phyloP scores from a whole-genome alignment of 2,329 filamentous ascomycete genomes.

The Xylaria sp. region DNA sequence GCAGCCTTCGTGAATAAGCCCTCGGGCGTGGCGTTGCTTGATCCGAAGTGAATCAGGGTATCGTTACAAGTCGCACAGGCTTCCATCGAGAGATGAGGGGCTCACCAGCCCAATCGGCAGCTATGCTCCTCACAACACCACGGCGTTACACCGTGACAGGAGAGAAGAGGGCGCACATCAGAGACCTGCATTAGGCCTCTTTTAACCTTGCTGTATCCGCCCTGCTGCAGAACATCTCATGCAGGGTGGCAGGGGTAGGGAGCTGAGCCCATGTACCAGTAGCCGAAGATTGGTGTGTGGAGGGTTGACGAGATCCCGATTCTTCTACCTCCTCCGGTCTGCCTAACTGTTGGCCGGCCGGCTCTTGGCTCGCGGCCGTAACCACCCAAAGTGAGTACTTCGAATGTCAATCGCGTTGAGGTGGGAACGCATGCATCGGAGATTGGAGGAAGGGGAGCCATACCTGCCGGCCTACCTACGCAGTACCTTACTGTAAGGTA shows the following conservation, averaged over 20 bases:
- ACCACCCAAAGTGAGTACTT: constrained; percentile 32
- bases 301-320: constrained; percentile 34
- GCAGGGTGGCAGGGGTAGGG: constrained; percentile 32
- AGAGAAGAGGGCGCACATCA: constrained; percentile 27
- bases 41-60: constrained; percentile 29
- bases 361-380: constrained; percentile 27
- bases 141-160: constrained; percentile 36
- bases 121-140: constrained; percentile 30
- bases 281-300: constrained; percentile 33
- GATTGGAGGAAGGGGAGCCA: constrained; percentile 30
- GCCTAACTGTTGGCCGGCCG: constrained; percentile 23
- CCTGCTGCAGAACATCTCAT: constrained; percentile 30
- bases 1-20: constrained; percentile 31
- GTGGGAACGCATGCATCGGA: constrained; percentile 36
- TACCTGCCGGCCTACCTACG: not conserved
- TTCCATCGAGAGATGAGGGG: constrained; percentile 26
- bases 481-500: constrained; percentile 18
- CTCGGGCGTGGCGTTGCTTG: constrained; percentile 33
- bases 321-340: constrained; percentile 32
- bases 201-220: constrained; percentile 30
- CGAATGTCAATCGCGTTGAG: constrained; percentile 30
- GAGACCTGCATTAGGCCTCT: constrained; percentile 39
- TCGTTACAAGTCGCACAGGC: constrained; percentile 25
- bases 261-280: constrained; percentile 37
- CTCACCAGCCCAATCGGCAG: constrained; percentile 43